Evolutionary conservation across 768 basidiomycete species (phyloP).

Genomic region (Russula olivacea): DNA sequence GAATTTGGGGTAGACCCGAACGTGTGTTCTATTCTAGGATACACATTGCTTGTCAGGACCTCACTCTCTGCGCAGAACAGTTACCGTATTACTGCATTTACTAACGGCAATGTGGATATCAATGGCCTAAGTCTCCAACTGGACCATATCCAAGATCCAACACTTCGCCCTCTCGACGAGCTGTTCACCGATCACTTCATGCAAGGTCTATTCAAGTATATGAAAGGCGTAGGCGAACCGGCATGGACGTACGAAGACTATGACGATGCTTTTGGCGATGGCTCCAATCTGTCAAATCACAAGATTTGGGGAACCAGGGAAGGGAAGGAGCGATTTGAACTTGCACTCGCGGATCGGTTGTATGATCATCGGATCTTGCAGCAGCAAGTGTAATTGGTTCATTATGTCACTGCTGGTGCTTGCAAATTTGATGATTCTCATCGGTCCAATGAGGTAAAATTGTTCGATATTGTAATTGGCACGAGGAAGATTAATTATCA

Average conservation of each 20-base stretch:
- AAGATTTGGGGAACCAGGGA: conserved; percentile 5
- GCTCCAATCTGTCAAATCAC: neutral
- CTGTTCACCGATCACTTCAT: conserved; percentile 11
- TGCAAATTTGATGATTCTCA: too few relatives aligned
- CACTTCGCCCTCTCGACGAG: conserved; percentile 9
- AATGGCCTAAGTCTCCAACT: neutral
- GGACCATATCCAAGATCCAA: conserved; percentile 6
- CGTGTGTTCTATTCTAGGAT: neutral
- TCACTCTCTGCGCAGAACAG: neutral
- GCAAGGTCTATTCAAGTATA: conserved; percentile 1
- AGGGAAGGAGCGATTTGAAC: neutral
- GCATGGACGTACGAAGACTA: neutral
- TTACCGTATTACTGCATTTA: conserved; percentile 5
- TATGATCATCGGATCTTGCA: conserved; percentile 1
- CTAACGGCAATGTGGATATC: neutral
- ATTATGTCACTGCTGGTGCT: too few relatives aligned
- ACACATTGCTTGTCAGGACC: neutral
- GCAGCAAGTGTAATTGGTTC: too few relatives aligned
- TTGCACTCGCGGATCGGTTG: neutral
- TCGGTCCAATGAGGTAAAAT: too few relatives aligned
- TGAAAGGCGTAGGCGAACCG: neutral
- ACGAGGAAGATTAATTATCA: too few relatives aligned
- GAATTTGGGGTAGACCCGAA: conserved; percentile 6
- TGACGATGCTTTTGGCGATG: neutral
- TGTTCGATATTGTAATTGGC: too few relatives aligned